Evolutionary conservation across 2,329 filamentous ascomycete species (phyloP).

Genomic region (Arachnopeziza araneosa): DNA sequence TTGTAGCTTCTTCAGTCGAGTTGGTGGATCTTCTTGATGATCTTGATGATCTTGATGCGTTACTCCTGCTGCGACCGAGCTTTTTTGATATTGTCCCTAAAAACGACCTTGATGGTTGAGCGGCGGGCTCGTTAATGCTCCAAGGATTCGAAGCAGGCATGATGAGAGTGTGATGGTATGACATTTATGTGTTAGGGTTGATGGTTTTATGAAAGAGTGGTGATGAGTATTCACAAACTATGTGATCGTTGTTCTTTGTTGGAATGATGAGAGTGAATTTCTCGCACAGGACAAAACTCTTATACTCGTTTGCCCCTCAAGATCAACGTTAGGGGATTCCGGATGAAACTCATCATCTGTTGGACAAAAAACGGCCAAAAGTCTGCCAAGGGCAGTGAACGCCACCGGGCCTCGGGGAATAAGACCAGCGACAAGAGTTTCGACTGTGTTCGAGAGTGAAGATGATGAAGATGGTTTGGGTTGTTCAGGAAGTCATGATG

Average conservation of each 20-base stretch:
- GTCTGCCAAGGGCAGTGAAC: background rate
- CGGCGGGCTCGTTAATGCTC: constrained; percentile 1
- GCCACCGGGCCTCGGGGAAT: background rate
- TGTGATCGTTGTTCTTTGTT: background rate
- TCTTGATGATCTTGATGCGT: background rate
- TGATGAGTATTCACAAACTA: background rate
- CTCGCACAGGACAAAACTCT: background rate
- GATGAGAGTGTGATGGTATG: background rate
- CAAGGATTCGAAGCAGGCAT: constrained; percentile 6
- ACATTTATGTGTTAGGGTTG: background rate
- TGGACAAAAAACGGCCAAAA: background rate
- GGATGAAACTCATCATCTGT: background rate
- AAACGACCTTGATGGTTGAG: constrained; percentile 8
- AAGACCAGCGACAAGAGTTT: too few relatives aligned
- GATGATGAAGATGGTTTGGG: too few relatives aligned
- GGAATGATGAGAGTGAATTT: background rate
- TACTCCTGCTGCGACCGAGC: constrained; percentile 18
- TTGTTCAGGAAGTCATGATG: too few relatives aligned
- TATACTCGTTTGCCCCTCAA: background rate
- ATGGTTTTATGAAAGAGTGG: background rate
- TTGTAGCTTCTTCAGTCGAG: constrained; percentile 2
- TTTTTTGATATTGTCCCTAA: constrained; percentile 17
- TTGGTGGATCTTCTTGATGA: constrained; percentile 1
- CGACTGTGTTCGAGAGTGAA: too few relatives aligned
- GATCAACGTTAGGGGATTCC: background rate